Percentiles rank a stretch among this genome's conserved stretches.
Evolutionary conservation across 2,329 filamentous ascomycete species (phyloP).

Genomic region (Microthyrium microscopicum): DNA sequence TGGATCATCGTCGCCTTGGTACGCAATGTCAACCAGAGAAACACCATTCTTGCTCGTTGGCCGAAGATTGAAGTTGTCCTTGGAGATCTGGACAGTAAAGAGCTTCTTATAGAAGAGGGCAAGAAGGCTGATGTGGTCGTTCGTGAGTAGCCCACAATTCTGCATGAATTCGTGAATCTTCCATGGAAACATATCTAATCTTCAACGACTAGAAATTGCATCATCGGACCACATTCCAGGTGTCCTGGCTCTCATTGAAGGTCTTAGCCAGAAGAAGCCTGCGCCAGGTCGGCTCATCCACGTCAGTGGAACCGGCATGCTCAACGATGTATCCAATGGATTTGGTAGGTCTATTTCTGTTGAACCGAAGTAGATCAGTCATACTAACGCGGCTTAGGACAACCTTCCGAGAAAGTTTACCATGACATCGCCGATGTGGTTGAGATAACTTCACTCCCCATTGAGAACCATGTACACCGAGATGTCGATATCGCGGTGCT

Average conservation of each 20-base stretch:
- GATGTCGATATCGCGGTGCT: background rate
- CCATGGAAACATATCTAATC: too few species aligned
- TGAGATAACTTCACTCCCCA: background rate
- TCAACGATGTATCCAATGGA: background rate
- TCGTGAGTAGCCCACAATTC: background rate
- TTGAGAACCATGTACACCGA: background rate
- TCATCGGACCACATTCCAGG: background rate
- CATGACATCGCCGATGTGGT: conserved; percentile 1
- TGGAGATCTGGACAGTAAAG: conserved; percentile 2
- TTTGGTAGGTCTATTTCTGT: too few species aligned
- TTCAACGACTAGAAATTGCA: background rate
- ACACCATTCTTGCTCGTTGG: background rate
- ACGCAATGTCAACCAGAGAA: background rate
- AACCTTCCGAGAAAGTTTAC: background rate
- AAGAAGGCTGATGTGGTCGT: background rate
- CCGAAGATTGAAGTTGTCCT: background rate
- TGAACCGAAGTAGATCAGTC: too few species aligned
- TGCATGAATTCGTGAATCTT: too few species aligned
- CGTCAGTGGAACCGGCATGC: background rate
- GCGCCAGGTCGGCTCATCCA: conserved; percentile 1
- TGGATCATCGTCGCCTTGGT: background rate
- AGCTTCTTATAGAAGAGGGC: background rate
- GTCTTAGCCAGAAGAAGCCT: background rate
- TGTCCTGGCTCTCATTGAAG: background rate
- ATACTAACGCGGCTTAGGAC: too few species aligned